Evolutionary conservation across 2,329 filamentous ascomycete genomes (phyloP).

Genomic region (Cryphonectria japonica): DNA sequence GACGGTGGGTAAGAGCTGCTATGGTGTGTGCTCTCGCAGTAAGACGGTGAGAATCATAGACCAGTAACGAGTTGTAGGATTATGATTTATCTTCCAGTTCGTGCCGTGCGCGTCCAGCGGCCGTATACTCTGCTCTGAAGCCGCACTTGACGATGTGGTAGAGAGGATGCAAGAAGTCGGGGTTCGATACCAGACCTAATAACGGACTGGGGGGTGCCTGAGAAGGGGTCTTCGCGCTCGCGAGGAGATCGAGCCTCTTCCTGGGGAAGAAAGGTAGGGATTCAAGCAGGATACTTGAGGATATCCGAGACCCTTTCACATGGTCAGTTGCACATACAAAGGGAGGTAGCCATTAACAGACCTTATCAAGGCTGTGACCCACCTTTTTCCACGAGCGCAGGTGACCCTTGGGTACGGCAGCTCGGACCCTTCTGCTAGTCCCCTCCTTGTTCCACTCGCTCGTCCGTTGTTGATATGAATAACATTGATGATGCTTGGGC

Average conservation of each 20-base stretch:
- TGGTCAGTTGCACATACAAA: neutral
- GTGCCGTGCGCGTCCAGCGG: neutral
- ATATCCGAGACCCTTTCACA: neutral
- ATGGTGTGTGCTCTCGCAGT: neutral
- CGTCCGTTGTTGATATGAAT: neutral
- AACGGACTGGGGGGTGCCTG: neutral
- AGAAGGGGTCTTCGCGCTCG: neutral
- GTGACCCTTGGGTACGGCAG: conserved; percentile 4
- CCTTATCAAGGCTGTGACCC: neutral
- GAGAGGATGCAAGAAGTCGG: neutral
- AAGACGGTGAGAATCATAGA: neutral
- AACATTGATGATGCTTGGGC: neutral
- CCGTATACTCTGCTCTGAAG: neutral
- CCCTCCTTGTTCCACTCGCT: neutral
- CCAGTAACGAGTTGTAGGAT: neutral
- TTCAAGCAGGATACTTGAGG: neutral
- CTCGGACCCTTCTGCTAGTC: neutral
- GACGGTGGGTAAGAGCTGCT: conserved; percentile 7
- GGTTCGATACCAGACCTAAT: neutral
- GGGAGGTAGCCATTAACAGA: neutral
- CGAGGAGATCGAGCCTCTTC: conserved; percentile 1
- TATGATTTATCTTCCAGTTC: neutral
- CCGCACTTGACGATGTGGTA: neutral
- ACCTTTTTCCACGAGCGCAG: neutral
- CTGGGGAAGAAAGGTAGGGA: neutral